Conservation (phyloP, 2,329 filamentous ascomycete genomes). For the Aspergillus caelatus region DNA sequence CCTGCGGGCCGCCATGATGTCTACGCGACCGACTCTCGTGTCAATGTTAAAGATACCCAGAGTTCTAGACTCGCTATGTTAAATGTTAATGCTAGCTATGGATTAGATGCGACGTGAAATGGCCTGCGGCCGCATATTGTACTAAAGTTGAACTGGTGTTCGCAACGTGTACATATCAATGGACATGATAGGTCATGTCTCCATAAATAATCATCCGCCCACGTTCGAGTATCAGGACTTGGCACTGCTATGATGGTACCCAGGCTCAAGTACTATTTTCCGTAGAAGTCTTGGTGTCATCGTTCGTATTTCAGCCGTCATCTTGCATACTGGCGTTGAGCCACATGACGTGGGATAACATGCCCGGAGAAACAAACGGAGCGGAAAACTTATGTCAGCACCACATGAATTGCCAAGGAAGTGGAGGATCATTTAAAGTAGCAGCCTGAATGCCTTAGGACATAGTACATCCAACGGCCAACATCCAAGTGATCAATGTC, state of each 20-base stretch:
- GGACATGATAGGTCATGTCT: not conserved
- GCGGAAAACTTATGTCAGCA: too few relatives aligned
- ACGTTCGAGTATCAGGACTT: not conserved
- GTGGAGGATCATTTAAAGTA: not conserved
- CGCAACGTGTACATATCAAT: not conserved
- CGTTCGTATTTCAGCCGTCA: not conserved
- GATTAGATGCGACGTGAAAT: not conserved
- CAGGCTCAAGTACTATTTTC: not conserved
- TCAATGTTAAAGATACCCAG: constrained; percentile 2
- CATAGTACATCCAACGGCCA: too few relatives aligned
- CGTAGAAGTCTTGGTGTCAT: not conserved
- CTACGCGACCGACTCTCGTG: not conserved
- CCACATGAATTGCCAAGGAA: too few relatives aligned
- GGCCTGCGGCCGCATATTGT: not conserved
- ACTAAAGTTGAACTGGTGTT: not conserved
- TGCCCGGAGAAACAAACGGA: too few relatives aligned
- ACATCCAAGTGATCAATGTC: too few relatives aligned
- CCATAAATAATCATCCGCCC: not conserved
- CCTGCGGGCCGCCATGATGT: not conserved
- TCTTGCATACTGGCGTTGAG: not conserved
- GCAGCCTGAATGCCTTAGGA: not conserved
- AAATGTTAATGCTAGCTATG: constrained; percentile 1
- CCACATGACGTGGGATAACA: not conserved
- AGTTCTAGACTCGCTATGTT: constrained; percentile 1
- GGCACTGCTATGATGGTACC: too few relatives aligned